Conservation (phyloP, 2,329 filamentous ascomycete species). For the Beauveria asiatica region DNA sequence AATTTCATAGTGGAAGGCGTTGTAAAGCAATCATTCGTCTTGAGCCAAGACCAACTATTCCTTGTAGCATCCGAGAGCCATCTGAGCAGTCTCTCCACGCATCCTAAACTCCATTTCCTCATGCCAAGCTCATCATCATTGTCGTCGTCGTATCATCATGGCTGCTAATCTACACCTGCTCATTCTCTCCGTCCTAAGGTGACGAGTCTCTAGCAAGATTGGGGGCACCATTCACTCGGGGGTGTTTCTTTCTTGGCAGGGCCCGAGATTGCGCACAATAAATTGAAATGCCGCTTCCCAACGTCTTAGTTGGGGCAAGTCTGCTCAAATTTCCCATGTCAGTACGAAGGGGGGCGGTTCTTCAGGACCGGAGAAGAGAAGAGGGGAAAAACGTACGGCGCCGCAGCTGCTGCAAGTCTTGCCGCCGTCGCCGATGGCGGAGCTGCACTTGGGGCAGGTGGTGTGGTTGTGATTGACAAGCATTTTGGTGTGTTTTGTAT, state of each 20-base stretch:
- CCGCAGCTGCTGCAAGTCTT: slow-evolving; percentile 51
- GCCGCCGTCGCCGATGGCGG: slow-evolving; percentile 31
- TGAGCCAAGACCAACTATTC: not conserved
- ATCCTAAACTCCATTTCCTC: not conserved
- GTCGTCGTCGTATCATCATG: not conserved
- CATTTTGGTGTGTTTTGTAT: slow-evolving; percentile 16
- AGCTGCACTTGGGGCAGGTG: slow-evolving; percentile 50
- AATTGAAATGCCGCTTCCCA: not conserved
- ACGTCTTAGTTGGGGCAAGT: slow-evolving; percentile 14
- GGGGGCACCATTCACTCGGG: not conserved
- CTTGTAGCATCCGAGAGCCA: not conserved
- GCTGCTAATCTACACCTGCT: not conserved
- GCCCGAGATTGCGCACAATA: not conserved
- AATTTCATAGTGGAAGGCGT: not conserved
- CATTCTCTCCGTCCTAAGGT: too few relatives aligned
- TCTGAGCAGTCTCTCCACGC: not conserved
- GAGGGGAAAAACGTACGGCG: slow-evolving; percentile 35
- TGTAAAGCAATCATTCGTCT: not conserved
- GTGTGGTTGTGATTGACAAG: slow-evolving; percentile 29
- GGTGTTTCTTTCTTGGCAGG: not conserved
- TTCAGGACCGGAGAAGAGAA: not conserved
- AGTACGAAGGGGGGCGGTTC: not conserved
- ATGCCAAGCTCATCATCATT: not conserved
- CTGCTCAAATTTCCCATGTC: not conserved
- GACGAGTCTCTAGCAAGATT: not conserved